Evolutionary conservation across 2,329 filamentous ascomycete genomes (phyloP), one percentile per base, ranked within the genome.

Genomic region (Geosmithia putterillii): DNA sequence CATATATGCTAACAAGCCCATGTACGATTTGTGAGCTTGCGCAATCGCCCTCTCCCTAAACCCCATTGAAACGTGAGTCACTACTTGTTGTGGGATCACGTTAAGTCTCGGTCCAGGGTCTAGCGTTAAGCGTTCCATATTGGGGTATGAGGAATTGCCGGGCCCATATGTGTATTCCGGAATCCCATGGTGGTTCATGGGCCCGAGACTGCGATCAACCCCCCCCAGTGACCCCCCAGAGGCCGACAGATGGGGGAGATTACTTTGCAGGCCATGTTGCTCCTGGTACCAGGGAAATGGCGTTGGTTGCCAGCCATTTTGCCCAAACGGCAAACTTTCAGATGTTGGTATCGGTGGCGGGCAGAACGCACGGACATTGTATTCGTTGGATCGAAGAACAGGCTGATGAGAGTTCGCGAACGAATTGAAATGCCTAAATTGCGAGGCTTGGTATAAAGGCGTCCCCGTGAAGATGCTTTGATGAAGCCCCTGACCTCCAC

Each of bases 11-110:
- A 89, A 63, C 7, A 90, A 69, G 48, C 86, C 80, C 40, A 83
- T 68, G 58, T 89, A 89, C 25, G 81, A 74, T 50, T 71, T 71
- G 56, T 88, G 81, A n/a, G 83, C 84, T 63, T 79, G 80, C 14
- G 73, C 67, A 20, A 88, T 62, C 2, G 76, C 75, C 48, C 77
- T 81, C 49, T 87, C 83, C 49, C 78, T 32, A 36, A 37, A 39
- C 10, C 40, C 40, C 21, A 32, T 20, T 25, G n/a, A 22, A 22
- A 32, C 39, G 18, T 10, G 22, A n/a, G 39, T 32, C 17, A 40
- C 19, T 34, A 22, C 19, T 44, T 42, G 32, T 40, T 47, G 17
- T 44, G 35, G 20, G 39, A 41, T 37, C 44, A 44, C 17, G 43
- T 18, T 25, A 7, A 19, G 14, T 7, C 25, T 32, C 19, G 21